Percentiles rank a stretch among this genome's conserved stretches.
phyloP scores from a whole-genome alignment of 345 rosid genomes.

The Aegle marmelos region DNA sequence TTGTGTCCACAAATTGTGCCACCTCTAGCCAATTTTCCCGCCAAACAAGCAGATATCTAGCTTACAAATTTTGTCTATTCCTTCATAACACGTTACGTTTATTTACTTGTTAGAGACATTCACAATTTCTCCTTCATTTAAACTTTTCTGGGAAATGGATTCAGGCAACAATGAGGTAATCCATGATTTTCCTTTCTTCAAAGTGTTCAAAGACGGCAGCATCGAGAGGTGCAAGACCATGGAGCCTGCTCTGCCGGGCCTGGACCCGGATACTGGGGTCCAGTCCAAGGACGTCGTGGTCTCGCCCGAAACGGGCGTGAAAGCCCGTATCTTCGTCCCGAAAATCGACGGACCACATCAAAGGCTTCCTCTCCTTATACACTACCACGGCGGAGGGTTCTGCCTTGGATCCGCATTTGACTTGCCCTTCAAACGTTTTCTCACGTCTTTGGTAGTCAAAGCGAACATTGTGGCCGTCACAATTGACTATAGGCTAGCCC shows the following conservation, averaged over 20 bases:
- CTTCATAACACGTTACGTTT: too few species aligned
- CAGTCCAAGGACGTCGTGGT: conserved; percentile 30
- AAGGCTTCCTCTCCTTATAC: conserved; percentile 47
- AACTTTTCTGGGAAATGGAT: conserved; percentile 11
- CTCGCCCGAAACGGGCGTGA: conserved; percentile 14
- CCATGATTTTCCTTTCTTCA: conserved; percentile 40
- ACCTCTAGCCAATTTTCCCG: too few species aligned
- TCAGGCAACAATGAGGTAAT: conserved; percentile 15
- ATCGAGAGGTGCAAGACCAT: conserved; percentile 19
- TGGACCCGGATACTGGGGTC: conserved; percentile 31
- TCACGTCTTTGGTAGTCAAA: conserved; percentile 10
- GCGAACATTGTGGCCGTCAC: conserved; percentile 42
- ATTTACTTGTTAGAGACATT: too few species aligned
- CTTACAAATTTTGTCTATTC: too few species aligned
- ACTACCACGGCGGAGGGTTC: conserved; percentile 56
- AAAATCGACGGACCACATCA: not conserved
- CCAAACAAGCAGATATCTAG: too few species aligned
- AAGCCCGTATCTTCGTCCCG: conserved; percentile 33
- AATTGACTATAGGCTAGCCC: conserved; percentile 58
- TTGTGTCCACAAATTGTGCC: too few species aligned
- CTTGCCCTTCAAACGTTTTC: not conserved
- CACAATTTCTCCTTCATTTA: too few species aligned
- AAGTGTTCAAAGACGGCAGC: conserved; percentile 36
- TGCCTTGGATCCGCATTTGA: conserved; percentile 42
- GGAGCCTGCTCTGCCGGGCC: conserved; percentile 10